Conservation (phyloP, 108 stramenopile genomes). For the Tribonema minus region DNA sequence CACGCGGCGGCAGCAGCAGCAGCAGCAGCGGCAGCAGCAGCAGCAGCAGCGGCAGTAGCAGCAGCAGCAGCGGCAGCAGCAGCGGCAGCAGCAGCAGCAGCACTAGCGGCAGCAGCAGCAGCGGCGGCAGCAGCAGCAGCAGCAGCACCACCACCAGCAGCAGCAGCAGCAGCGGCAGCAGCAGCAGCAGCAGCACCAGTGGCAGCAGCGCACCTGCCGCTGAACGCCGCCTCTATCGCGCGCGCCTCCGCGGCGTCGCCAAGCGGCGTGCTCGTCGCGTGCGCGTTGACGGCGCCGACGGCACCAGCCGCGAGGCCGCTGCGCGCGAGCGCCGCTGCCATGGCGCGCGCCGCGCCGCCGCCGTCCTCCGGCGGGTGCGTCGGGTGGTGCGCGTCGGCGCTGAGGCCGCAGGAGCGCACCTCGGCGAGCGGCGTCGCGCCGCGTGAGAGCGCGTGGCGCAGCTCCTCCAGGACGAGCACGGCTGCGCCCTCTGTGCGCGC, state of each 20-base stretch:
- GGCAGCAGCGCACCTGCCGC: slow-evolving; percentile 1
- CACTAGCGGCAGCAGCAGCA: too few relatives aligned
- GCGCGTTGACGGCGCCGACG: slow-evolving; percentile 88
- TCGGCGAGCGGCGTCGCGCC: slow-evolving; percentile 88
- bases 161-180: too few relatives aligned
- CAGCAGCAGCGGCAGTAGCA: too few relatives aligned
- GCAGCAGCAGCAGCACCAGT: too few relatives aligned
- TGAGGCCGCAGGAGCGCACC: slow-evolving; percentile 75
- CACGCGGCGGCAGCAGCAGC: too few relatives aligned
- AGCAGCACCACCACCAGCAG: too few relatives aligned
- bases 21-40: too few relatives aligned
- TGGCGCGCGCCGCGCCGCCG: slow-evolving; percentile 71
- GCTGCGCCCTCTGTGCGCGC: slow-evolving; percentile 88
- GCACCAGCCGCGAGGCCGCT: slow-evolving; percentile 61
- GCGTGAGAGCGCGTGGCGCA: slow-evolving; percentile 76
- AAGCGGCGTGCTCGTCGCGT: slow-evolving; percentile 91
- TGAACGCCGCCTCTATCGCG: slow-evolving; percentile 67
- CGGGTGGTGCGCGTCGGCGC: slow-evolving; percentile 86
- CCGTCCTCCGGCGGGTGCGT: slow-evolving; percentile 81
- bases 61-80: too few relatives aligned
- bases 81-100: too few relatives aligned
- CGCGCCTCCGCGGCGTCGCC: slow-evolving; percentile 82
- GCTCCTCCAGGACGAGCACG: slow-evolving; percentile 80
- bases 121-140: too few relatives aligned
- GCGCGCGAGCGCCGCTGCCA: slow-evolving; percentile 66